Conservation (phyloP, 345 rosid genomes). For the Acer yangbiense region DNA sequence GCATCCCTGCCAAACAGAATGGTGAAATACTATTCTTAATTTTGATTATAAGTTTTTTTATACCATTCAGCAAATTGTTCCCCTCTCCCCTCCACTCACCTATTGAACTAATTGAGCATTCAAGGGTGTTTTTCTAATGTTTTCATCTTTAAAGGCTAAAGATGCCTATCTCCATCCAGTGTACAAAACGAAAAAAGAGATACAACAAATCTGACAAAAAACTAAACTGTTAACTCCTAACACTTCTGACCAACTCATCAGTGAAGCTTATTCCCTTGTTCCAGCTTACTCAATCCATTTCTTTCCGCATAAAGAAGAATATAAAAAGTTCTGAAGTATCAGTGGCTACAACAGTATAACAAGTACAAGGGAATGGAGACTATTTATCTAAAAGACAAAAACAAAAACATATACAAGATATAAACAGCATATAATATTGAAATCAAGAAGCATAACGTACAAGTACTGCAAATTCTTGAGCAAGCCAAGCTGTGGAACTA, state of each 20-base stretch:
- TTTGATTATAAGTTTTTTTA: background rate
- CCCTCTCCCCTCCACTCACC: background rate
- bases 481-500: conserved; percentile 88
- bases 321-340: background rate
- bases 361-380: background rate
- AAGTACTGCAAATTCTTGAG: conserved; percentile 94
- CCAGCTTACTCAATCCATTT: background rate
- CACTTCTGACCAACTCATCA: conserved; percentile 8
- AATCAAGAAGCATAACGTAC: conserved; percentile 45
- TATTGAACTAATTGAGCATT: background rate
- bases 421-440: conserved; percentile 1
- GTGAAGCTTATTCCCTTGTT: background rate
- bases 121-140: background rate
- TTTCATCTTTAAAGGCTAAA: background rate
- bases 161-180: background rate
- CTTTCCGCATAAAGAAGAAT: background rate
- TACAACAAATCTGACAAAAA: background rate
- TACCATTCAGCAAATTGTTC: background rate
- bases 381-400: background rate
- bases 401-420: background rate
- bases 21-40: background rate
- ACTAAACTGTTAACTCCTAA: background rate
- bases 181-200: background rate
- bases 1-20: background rate
- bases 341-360: background rate